Evolutionary conservation across 129 eudicot genomes (phyloP).

Genomic region (Pseudognaphalium luteoalbum): DNA sequence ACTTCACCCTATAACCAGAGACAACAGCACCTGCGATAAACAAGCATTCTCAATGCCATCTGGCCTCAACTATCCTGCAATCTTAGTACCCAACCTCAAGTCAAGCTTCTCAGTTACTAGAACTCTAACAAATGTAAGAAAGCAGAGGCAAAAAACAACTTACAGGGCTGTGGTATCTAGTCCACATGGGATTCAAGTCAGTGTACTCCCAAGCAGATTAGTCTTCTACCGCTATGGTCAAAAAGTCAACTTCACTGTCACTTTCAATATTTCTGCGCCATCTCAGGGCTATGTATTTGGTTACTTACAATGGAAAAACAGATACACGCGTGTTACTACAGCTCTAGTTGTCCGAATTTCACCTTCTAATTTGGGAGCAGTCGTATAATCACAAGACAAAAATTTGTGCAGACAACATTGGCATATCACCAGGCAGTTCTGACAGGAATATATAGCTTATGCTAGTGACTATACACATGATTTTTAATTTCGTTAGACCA

Average conservation of each 20-base stretch:
- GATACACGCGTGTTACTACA: conserved; percentile 50
- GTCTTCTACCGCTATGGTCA: conserved; percentile 54
- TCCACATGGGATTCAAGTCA: conserved; percentile 65
- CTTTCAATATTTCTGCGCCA: conserved; percentile 57
- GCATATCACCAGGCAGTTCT: conserved; percentile 11
- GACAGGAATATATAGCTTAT: conserved; percentile 24
- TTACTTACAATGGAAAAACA: conserved; percentile 69
- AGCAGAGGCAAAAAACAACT: conserved; percentile 33
- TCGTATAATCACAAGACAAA: conserved; percentile 30
- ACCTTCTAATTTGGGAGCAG: conserved; percentile 42
- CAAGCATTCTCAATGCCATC: conserved; percentile 47
- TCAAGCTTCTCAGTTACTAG: conserved; percentile 50
- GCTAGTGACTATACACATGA: conserved; percentile 34
- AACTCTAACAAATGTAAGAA: conserved; percentile 65
- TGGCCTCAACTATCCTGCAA: conserved; percentile 76
- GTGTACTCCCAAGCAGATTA: conserved; percentile 51
- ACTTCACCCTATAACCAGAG: conserved; percentile 54
- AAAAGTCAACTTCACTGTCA: conserved; percentile 63
- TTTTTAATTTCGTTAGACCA: conserved; percentile 32
- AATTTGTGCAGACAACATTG: not conserved
- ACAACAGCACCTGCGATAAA: conserved; percentile 63
- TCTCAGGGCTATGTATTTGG: conserved; percentile 72
- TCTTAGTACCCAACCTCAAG: conserved; percentile 63
- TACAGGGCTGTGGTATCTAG: conserved; percentile 59
- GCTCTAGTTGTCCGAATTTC: conserved; percentile 59